Evolutionary conservation across 495 filamentous ascomycete genomes (phyloP).

Genomic region (Letharia lupina): DNA sequence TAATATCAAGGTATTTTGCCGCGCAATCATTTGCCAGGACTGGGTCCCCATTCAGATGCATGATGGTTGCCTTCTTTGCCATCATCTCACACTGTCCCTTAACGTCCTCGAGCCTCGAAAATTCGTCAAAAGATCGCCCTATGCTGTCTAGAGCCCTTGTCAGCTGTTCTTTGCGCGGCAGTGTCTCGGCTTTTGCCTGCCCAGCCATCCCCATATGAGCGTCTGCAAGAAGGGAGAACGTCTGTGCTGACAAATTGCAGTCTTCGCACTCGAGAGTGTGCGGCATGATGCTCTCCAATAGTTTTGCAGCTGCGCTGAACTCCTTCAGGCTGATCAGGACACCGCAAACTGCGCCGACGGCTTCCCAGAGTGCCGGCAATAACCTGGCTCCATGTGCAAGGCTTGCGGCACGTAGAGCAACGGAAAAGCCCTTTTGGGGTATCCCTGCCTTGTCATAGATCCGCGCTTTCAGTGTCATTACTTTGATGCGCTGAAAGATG

Average conservation of each 20-base stretch:
- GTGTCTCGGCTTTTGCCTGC: conserved; percentile 24
- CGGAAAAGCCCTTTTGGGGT: conserved; percentile 72
- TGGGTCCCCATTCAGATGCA: conserved; percentile 64
- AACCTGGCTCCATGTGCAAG: conserved; percentile 65
- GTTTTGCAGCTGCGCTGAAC: conserved; percentile 56
- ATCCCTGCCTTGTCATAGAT: conserved; percentile 63
- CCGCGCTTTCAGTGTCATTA: conserved; percentile 68
- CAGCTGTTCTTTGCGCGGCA: conserved; percentile 48
- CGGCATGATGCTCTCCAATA: conserved; percentile 72
- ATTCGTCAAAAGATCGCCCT: conserved; percentile 60
- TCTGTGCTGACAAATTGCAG: conserved; percentile 51
- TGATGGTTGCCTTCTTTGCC: conserved; percentile 76
- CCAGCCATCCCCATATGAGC: conserved; percentile 78
- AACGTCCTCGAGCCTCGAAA: conserved; percentile 64
- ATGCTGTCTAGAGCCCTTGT: conserved; percentile 58
- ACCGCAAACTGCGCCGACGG: conserved; percentile 57
- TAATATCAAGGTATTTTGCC: conserved; percentile 56
- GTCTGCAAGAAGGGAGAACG: conserved; percentile 73
- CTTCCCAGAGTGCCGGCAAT: conserved; percentile 67
- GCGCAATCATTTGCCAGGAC: conserved; percentile 68
- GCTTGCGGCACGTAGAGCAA: conserved; percentile 70
- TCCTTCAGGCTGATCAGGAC: conserved; percentile 67
- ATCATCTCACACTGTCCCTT: conserved; percentile 72
- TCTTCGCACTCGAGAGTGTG: conserved; percentile 71
- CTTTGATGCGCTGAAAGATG: conserved; percentile 60